Conservation (phyloP, 2,329 filamentous ascomycete species). For the Fusarium liriodendri region DNA sequence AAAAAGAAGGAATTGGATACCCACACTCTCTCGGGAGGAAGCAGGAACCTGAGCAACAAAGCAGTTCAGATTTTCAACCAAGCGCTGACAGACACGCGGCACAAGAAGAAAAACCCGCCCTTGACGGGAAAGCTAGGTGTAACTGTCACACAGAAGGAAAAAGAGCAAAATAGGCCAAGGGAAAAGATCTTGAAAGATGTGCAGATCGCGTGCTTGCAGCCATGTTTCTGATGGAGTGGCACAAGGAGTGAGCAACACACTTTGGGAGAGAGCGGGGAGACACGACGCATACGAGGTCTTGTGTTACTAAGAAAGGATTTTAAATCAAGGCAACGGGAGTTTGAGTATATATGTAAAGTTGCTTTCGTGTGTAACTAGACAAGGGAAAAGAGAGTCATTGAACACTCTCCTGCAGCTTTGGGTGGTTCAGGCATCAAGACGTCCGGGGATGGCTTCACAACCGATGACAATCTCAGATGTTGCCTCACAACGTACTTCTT, state of each 20-base stretch:
- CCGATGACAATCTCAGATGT: neutral
- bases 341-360: neutral
- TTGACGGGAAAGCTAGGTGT: neutral
- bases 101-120: neutral
- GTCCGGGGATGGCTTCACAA: conserved; percentile 16
- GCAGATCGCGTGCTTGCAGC: conserved; percentile 47
- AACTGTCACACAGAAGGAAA: conserved; percentile 23
- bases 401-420: conserved; percentile 6
- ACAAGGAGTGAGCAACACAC: conserved; percentile 12
- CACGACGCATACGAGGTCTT: conserved; percentile 39
- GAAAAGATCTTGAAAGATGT: conserved; percentile 41
- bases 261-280: conserved; percentile 5
- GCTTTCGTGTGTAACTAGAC: neutral
- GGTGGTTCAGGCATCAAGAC: conserved; percentile 41
- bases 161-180: conserved; percentile 1
- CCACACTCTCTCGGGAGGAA: neutral
- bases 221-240: conserved; percentile 45
- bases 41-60: neutral
- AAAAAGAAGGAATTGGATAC: no score
- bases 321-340: neutral
- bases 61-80: conserved; percentile 19
- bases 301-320: conserved; percentile 6
- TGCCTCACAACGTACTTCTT: neutral
- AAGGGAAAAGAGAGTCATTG: neutral
- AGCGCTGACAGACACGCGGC: conserved; percentile 42